phyloP scores from a whole-genome alignment of 2,329 filamentous ascomycete species.

The Simplicillium sp. region DNA sequence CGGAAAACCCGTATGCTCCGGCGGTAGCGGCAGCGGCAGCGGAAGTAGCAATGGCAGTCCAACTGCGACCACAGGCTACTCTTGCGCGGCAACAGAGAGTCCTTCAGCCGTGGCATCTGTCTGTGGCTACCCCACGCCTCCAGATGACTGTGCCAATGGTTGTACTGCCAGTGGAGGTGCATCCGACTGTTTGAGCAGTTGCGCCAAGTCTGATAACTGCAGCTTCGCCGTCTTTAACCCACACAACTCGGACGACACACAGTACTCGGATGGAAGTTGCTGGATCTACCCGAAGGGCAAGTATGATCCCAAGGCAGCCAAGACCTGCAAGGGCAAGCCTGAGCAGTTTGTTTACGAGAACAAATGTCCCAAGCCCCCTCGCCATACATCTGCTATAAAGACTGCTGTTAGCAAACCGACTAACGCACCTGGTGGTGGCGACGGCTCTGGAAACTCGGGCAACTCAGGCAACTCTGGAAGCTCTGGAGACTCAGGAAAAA shows the following conservation, averaged over 20 bases:
- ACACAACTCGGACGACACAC: slow-evolving; percentile 9
- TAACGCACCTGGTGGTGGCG: slow-evolving; percentile 4
- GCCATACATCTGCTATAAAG: slow-evolving; percentile 2
- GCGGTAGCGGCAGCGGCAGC: background rate
- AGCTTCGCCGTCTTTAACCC: slow-evolving; percentile 17
- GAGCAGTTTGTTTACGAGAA: slow-evolving; percentile 20
- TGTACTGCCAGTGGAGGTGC: slow-evolving; percentile 14
- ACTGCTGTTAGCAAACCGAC: background rate
- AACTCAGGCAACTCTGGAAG: too few relatives aligned
- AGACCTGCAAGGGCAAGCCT: slow-evolving; percentile 12
- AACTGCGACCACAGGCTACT: slow-evolving; percentile 9
- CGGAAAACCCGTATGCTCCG: slow-evolving; percentile 13
- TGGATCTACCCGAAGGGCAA: slow-evolving; percentile 19
- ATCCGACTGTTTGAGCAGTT: slow-evolving; percentile 14
- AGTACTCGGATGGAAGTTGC: slow-evolving; percentile 15
- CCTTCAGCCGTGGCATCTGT: slow-evolving; percentile 18
- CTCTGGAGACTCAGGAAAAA: too few relatives aligned
- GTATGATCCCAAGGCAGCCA: slow-evolving; percentile 11
- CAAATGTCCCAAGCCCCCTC: slow-evolving; percentile 16
- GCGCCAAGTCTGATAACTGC: slow-evolving; percentile 16
- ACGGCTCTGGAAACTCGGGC: background rate
- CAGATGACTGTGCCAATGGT: slow-evolving; percentile 12
- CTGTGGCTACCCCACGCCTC: slow-evolving; percentile 19
- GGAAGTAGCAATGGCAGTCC: slow-evolving; percentile 1
- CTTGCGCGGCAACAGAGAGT: slow-evolving; percentile 16